These are phyloP conservation scores for Dothideomycetidae sp. DNA, from an alignment of 2,329 filamentous ascomycete species.

Conservation along the genomic window DNA sequence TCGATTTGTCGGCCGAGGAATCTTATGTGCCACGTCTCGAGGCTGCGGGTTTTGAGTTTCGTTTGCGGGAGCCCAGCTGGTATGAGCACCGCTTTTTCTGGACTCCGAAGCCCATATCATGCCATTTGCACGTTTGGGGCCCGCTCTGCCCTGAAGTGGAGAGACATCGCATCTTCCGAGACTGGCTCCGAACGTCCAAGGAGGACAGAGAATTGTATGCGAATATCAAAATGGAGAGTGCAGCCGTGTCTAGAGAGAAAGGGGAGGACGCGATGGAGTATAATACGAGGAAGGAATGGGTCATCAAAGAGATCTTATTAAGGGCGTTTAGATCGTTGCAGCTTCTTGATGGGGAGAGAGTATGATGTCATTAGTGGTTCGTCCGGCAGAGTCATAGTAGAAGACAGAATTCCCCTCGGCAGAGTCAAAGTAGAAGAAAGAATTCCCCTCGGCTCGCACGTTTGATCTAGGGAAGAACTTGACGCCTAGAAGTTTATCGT, in stretches of 20 bases:
- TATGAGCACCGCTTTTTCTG: constrained; percentile 36
- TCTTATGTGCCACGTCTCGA: constrained; percentile 33
- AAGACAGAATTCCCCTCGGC: too few species aligned
- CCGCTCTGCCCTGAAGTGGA: constrained; percentile 29
- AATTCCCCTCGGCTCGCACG: too few species aligned
- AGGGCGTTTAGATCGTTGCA: too few species aligned
- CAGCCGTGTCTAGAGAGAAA: constrained; percentile 17
- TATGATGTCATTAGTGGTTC: too few species aligned
- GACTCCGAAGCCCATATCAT: constrained; percentile 22
- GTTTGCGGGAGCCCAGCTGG: constrained; percentile 34
- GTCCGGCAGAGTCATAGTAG: too few species aligned
- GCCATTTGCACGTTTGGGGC: constrained; percentile 38
- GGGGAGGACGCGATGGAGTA: constrained; percentile 28
- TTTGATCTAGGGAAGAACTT: too few species aligned
- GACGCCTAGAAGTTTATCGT: too few species aligned
- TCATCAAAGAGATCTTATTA: constrained; percentile 27
- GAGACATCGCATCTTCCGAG: constrained; percentile 32
- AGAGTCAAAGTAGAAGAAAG: too few species aligned
- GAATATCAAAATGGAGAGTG: constrained; percentile 26
- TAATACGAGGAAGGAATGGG: constrained; percentile 29
- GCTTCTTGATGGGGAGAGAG: too few species aligned
- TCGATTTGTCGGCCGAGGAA: constrained; percentile 27
- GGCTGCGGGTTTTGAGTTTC: constrained; percentile 32
- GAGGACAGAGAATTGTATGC: constrained; percentile 30
- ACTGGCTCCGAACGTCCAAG: constrained; percentile 29